Base-by-base conservation (phyloP, 805 yeast species). In the Ogataea methylovora region DNA sequence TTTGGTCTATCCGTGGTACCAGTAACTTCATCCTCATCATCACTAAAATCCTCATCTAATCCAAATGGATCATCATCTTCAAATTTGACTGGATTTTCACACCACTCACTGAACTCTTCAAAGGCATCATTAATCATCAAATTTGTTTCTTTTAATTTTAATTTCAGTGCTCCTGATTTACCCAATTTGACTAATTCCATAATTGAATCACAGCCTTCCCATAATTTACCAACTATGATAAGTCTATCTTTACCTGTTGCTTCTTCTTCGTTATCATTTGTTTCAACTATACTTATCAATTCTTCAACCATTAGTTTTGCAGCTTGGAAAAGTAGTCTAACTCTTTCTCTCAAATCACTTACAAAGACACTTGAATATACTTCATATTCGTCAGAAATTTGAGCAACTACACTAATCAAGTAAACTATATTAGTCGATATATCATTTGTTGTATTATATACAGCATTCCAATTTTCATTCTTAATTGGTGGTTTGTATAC, bases 31-130 rank as follows among this genome's bases (percentile, higher is more conserved):
- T 48, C 49, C 4, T 40, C 51, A 9, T 47, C 61, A 18, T 54
- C 61, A 8, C 40, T 35, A 24, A 41, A 40, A 15, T 54, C 61
- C 23, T 56, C 69, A 38, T 54, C 47, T 22, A 66, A 45, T 2
- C 74, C 79, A 48, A 73, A 76, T 2, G 77, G 78, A 54, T 74
- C 76, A 8, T 61, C 69, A 30, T 66, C 71, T 27, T 52, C 63
- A 24, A 60, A 48, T 8, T 58, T 59, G 11, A 59, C 60, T 0
- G 88, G 90, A 41, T 78, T 67, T 38, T 74, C 73, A 3, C 78
- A 48, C 84, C 90, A 84, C 38, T 74, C 84, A 15, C 64, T 73
- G 33, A 81, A 67, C 46, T 84, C 94, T 8, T 67, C 71, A n/a
- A 71, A 54, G 0, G 79, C 81, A 54, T 82, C 90, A 14, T 65